Percentiles rank a stretch among this genome's conserved stretches.
phyloP scores from a whole-genome alignment of 140 eudicot genomes.

The Ambrosia hybrid region DNA sequence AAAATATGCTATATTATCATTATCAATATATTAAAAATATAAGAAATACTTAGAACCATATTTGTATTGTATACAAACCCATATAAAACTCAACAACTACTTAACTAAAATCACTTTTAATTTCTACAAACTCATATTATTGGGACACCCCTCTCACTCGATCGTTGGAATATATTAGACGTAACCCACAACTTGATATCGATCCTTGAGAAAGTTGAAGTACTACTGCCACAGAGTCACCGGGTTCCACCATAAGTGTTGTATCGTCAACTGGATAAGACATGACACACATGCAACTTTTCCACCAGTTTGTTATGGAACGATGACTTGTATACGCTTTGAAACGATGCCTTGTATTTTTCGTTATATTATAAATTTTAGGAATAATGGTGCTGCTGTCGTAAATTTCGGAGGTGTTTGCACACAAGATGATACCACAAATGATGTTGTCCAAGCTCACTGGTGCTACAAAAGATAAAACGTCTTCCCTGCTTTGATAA shows the following conservation, averaged over 20 bases:
- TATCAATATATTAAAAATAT: too few species aligned
- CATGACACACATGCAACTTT: background rate
- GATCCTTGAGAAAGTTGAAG: background rate
- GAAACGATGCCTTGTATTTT: constrained; percentile 7
- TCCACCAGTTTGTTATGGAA: too few species aligned
- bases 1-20: too few species aligned
- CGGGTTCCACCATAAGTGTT: constrained; percentile 13
- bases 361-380: background rate
- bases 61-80: too few species aligned
- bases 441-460: constrained; percentile 1
- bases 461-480: constrained; percentile 6
- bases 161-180: too few species aligned
- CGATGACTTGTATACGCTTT: background rate
- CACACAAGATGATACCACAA: constrained; percentile 3
- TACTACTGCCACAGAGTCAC: constrained; percentile 16
- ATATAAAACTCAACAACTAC: too few species aligned
- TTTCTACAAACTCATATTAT: too few species aligned
- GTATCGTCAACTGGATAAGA: constrained; percentile 13
- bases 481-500: background rate
- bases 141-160: too few species aligned
- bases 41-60: too few species aligned
- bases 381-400: background rate
- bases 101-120: too few species aligned
- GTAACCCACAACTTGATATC: background rate
- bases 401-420: background rate